These are phyloP conservation scores for Solanum stenotomum DNA, from an alignment of 257 asterid genomes.

Conservation along the genomic window DNA sequence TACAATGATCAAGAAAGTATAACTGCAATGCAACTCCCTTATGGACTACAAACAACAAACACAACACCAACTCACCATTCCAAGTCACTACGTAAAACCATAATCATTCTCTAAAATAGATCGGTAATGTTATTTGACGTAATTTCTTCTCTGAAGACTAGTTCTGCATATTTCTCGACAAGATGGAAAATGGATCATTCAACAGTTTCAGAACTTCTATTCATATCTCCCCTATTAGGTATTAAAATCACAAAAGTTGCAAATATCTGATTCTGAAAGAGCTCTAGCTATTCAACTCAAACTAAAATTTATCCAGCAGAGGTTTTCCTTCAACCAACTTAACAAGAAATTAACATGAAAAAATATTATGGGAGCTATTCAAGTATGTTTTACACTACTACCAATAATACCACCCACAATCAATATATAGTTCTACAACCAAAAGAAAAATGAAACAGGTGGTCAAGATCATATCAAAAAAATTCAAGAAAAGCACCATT, in stretches of 20 bases:
- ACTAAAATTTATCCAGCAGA: not conserved
- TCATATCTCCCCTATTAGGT: not conserved
- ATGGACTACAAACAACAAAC: not conserved
- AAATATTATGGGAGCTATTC: not conserved
- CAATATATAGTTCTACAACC: not conserved
- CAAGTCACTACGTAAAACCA: not conserved
- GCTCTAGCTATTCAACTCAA: not conserved
- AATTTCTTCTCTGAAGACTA: not conserved
- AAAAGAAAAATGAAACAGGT: not conserved
- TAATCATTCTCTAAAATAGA: not conserved
- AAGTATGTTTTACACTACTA: not conserved
- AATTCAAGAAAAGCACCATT: not conserved
- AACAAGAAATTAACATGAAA: not conserved
- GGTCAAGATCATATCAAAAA: not conserved
- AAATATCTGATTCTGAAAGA: not conserved
- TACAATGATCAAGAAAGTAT: not conserved
- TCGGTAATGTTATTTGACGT: not conserved
- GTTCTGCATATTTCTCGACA: not conserved
- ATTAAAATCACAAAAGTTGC: not conserved
- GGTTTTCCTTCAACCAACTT: not conserved
- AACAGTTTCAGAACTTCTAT: not conserved
- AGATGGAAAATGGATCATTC: not conserved
- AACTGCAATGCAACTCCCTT: not conserved
- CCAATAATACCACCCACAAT: not conserved
- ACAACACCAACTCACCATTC: not conserved